phyloP scores from a whole-genome alignment of 352 stramenopile species.

The Phytophthora colocasiae region DNA sequence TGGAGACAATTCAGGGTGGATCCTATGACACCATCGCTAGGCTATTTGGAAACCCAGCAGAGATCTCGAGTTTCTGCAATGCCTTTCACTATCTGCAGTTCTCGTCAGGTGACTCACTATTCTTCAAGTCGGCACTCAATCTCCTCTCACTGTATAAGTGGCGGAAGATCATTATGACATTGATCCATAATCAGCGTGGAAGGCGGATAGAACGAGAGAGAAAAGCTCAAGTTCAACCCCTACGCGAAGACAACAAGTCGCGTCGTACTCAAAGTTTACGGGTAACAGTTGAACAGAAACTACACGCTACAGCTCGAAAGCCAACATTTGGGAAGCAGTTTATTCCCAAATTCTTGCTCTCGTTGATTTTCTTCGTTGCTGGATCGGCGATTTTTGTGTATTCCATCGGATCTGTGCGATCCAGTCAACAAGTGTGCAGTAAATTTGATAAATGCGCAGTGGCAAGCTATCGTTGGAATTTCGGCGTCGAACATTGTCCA shows the following conservation, averaged over 20 bases:
- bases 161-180: constrained; percentile 40
- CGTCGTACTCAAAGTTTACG: constrained; percentile 15
- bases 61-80: constrained; percentile 51
- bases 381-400: constrained; percentile 42
- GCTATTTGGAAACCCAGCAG: constrained; percentile 50
- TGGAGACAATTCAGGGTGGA: constrained; percentile 32
- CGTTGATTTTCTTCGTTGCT: constrained; percentile 41
- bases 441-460: constrained; percentile 51
- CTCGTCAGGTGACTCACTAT: constrained; percentile 22
- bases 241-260: constrained; percentile 17
- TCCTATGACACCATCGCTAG: constrained; percentile 50
- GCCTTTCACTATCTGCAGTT: constrained; percentile 60
- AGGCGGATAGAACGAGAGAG: constrained; percentile 20
- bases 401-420: constrained; percentile 35
- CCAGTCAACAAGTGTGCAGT: constrained; percentile 28
- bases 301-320: constrained; percentile 14
- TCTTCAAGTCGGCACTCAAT: constrained; percentile 48
- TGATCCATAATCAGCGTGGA: constrained; percentile 34
- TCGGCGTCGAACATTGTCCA: constrained; percentile 35
- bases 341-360: constrained; percentile 26
- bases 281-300: constrained; percentile 7
- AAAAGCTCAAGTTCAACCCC: constrained; percentile 16
- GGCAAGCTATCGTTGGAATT: constrained; percentile 54
- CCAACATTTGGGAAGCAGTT: constrained; percentile 32
- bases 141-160: constrained; percentile 53